Percentiles rank a stretch among this genome's conserved stretches.
These are phyloP conservation scores for Candida adriatica DNA, from an alignment of 805 yeast species.

Conservation along the genomic window DNA sequence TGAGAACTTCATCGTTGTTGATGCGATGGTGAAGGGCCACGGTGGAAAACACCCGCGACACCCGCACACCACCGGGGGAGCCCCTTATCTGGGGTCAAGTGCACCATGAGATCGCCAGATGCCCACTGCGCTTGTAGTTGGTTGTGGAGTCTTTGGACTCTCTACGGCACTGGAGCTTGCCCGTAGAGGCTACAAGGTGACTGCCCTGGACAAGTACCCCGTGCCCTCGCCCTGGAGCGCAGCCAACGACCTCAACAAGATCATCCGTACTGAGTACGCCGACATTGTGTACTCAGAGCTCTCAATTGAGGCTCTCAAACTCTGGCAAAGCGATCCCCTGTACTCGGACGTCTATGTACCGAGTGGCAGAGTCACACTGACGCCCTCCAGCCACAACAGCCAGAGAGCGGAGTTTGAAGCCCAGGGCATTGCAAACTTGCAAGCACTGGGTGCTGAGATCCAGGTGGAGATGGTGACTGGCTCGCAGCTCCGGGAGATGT, in stretches of 20 bases:
- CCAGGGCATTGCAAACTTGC: conserved; percentile 30
- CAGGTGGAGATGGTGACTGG: conserved; percentile 25
- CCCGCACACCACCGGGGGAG: too few relatives aligned
- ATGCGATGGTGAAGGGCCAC: too few relatives aligned
- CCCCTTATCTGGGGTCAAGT: too few relatives aligned
- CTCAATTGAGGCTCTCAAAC: conserved; percentile 37
- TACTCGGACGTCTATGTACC: conserved; percentile 29
- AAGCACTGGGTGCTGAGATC: conserved; percentile 19
- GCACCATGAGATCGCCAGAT: too few relatives aligned
- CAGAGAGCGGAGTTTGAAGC: conserved; percentile 32
- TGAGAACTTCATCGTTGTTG: background rate
- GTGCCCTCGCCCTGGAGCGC: conserved; percentile 42
- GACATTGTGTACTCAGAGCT: conserved; percentile 35
- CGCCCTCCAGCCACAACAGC: conserved; percentile 25
- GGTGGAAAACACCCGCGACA: too few relatives aligned
- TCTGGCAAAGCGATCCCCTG: conserved; percentile 30
- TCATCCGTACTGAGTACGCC: conserved; percentile 40
- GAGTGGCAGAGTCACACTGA: conserved; percentile 36
- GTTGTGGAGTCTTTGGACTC: conserved; percentile 42
- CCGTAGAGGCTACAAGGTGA: conserved; percentile 24
- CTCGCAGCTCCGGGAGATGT: conserved; percentile 22
- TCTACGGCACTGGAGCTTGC: conserved; percentile 35
- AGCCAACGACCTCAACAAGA: conserved; percentile 42
- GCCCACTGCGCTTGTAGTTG: conserved; percentile 20
- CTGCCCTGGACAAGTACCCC: conserved; percentile 33